These are phyloP conservation scores for Spathaspora passalidarum DNA, from an alignment of 805 yeast genomes.

Conservation along the genomic window DNA sequence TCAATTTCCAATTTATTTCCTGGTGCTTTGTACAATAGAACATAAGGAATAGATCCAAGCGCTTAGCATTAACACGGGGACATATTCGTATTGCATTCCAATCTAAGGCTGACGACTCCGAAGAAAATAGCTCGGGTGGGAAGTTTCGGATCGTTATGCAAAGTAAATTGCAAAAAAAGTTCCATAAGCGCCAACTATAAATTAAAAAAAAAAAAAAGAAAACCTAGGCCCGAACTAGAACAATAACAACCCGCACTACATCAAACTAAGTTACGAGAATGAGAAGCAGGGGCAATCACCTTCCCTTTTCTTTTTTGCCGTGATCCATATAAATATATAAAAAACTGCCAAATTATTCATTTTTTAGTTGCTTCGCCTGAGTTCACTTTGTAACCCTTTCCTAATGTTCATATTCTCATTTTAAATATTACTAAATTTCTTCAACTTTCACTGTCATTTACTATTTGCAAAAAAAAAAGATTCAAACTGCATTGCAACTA, in stretches of 20 bases:
- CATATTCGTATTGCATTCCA: too few species aligned
- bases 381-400: background rate
- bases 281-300: background rate
- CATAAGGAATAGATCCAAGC: too few species aligned
- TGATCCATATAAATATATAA: background rate
- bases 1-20: background rate
- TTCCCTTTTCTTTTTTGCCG: background rate
- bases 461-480: background rate
- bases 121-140: too few species aligned
- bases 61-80: too few species aligned
- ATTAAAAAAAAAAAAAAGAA: background rate
- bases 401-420: background rate
- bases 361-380: background rate
- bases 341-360: background rate
- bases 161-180: background rate
- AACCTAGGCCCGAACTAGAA: background rate
- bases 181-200: background rate
- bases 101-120: too few species aligned
- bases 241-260: background rate
- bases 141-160: too few species aligned
- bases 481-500: background rate
- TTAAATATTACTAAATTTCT: background rate
- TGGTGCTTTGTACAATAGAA: too few species aligned
- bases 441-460: background rate
- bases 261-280: background rate